These are phyloP conservation scores for Scutellaria minor DNA, from an alignment of 257 asterid species.

Conservation along the genomic window DNA sequence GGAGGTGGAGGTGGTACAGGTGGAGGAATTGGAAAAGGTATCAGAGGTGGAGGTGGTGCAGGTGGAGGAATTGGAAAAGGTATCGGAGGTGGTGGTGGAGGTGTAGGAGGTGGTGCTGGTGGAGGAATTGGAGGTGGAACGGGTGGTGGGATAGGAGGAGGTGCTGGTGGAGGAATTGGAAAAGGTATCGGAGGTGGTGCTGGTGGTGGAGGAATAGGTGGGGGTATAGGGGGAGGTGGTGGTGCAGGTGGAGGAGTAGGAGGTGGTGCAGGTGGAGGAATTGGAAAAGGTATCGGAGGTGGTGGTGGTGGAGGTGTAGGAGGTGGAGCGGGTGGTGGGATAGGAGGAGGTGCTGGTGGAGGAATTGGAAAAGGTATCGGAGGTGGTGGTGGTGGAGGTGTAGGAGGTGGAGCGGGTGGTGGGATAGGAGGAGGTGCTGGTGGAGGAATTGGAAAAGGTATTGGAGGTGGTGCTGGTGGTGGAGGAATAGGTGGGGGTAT, in stretches of 20 bases:
- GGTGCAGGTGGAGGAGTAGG: constrained; percentile 12
- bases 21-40: not conserved
- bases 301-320: constrained; percentile 30
- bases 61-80: constrained; percentile 37
- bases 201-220: constrained; percentile 20
- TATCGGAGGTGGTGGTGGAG: constrained; percentile 19
- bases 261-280: constrained; percentile 24
- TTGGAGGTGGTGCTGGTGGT: constrained; percentile 20
- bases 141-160: not conserved
- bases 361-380: no score
- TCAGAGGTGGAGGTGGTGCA: constrained; percentile 14
- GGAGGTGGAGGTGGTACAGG: constrained; percentile 18
- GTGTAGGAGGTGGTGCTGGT: constrained; percentile 12
- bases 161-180: not conserved
- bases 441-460: constrained; percentile 30
- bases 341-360: constrained; percentile 7
- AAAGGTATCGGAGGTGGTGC: not conserved
- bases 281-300: constrained; percentile 24
- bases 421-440: constrained; percentile 18
- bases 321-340: constrained; percentile 4
- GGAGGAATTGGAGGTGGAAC: constrained; percentile 30
- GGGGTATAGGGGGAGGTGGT: not conserved
- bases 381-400: constrained; percentile 18
- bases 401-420: constrained; percentile 26
- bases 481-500: constrained; percentile 4